phyloP scores from a whole-genome alignment of 345 rosid genomes.

The Laguncularia racemosa region DNA sequence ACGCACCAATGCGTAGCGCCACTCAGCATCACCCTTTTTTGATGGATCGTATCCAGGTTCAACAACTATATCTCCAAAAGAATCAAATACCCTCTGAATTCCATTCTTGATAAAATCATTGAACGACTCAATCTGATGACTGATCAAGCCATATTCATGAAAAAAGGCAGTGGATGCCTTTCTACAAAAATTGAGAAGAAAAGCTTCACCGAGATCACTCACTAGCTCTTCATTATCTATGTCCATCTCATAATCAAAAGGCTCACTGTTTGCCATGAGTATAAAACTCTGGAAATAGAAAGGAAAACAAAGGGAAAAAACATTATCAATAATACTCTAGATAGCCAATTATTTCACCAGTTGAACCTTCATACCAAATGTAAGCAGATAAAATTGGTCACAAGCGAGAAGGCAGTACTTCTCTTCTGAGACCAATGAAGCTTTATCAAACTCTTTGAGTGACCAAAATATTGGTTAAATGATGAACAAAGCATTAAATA shows the following conservation, averaged over 20 bases:
- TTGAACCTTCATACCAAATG: too few species aligned
- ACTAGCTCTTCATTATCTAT: constrained; percentile 23
- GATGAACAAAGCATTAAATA: too few species aligned
- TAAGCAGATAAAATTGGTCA: too few species aligned
- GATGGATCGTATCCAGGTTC: constrained; percentile 71
- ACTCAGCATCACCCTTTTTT: constrained; percentile 55
- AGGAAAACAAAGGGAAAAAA: too few species aligned
- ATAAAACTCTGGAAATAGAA: too few species aligned
- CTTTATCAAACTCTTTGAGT: too few species aligned
- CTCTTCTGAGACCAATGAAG: too few species aligned
- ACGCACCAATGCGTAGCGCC: constrained; percentile 51
- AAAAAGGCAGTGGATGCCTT: constrained; percentile 58
- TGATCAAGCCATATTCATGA: constrained; percentile 60
- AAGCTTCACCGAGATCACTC: constrained; percentile 38
- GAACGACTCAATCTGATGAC: constrained; percentile 82
- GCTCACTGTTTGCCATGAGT: neutral
- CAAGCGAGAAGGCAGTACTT: too few species aligned
- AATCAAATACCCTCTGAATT: constrained; percentile 52
- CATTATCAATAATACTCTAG: too few species aligned
- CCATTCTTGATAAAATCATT: constrained; percentile 61
- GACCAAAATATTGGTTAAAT: too few species aligned
- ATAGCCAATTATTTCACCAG: too few species aligned
- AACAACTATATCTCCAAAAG: constrained; percentile 50
- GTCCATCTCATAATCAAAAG: constrained; percentile 12
- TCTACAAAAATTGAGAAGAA: constrained; percentile 45